phyloP scores from a whole-genome alignment of 805 yeast species.

The Vanderwaltozyma yarrowii region DNA sequence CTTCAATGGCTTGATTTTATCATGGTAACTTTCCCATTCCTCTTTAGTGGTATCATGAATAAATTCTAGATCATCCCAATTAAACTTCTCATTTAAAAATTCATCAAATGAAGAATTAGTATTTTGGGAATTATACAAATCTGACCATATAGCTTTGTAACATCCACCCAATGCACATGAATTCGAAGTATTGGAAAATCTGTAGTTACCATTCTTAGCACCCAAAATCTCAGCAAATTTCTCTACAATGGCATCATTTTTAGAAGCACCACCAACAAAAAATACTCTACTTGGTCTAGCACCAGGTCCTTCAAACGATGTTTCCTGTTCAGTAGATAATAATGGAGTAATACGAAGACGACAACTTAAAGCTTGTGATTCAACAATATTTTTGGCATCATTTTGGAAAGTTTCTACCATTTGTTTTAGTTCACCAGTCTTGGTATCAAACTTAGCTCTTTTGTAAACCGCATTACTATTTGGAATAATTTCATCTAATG shows the following conservation, averaged over 20 bases:
- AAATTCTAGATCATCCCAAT: constrained; percentile 33
- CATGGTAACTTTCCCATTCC: constrained; percentile 24
- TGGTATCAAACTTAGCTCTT: constrained; percentile 35
- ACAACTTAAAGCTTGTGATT: constrained; percentile 80
- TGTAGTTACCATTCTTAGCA: constrained; percentile 46
- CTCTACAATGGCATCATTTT: constrained; percentile 54
- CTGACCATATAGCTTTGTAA: constrained; percentile 72
- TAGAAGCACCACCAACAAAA: constrained; percentile 84
- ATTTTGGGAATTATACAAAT: constrained; percentile 24
- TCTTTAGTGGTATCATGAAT: constrained; percentile 15
- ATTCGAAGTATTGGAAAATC: constrained; percentile 63
- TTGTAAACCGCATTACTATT: constrained; percentile 57
- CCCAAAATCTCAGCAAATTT: constrained; percentile 67
- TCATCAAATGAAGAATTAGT: constrained; percentile 30
- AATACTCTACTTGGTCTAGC: constrained; percentile 57
- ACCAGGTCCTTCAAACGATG: constrained; percentile 8
- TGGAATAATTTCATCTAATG: constrained; percentile 86
- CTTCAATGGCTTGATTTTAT: constrained; percentile 26
- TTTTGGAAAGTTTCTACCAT: constrained; percentile 34
- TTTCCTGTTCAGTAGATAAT: too few species aligned
- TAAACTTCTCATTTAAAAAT: constrained; percentile 38
- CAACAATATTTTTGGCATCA: constrained; percentile 75
- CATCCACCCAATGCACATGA: constrained; percentile 94
- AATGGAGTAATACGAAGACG: constrained; percentile 71
- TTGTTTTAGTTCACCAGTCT: constrained; percentile 20